Conservation (phyloP, 345 rosid genomes). For the Salix viminalis region DNA sequence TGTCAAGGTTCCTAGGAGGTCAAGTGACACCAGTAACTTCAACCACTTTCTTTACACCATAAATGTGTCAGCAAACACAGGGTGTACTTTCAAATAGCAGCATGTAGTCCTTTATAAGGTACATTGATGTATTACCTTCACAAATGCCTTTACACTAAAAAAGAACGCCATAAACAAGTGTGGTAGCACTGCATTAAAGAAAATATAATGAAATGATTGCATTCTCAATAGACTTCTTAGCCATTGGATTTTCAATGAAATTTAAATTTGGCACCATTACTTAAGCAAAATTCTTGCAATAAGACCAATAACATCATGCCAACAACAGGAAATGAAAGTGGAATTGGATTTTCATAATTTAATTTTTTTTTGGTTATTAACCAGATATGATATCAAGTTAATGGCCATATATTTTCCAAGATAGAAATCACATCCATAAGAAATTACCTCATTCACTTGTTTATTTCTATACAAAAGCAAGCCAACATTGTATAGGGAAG, state of each 20-base stretch:
- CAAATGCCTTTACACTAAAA: background rate
- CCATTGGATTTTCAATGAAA: background rate
- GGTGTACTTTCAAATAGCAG: too few relatives aligned
- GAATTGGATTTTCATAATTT: too few relatives aligned
- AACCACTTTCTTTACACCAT: background rate
- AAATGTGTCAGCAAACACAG: too few relatives aligned
- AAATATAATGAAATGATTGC: conserved; percentile 2
- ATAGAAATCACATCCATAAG: conserved; percentile 3
- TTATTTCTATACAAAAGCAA: conserved; percentile 59
- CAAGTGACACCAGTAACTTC: background rate
- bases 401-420: background rate
- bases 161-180: background rate
- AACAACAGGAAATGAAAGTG: background rate
- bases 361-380: too few relatives aligned
- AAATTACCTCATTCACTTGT: conserved; percentile 61
- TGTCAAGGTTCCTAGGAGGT: too few relatives aligned
- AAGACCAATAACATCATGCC: background rate
- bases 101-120: background rate
- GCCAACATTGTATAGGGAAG: conserved; percentile 62
- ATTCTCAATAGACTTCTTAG: background rate
- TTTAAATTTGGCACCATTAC: background rate
- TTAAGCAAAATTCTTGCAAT: background rate
- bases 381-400: background rate
- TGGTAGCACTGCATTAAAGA: background rate
- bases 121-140: background rate